Evolutionary conservation across 208 protist species (phyloP), one percentile per base, ranked within the genome.

Genomic region (Strigomonas oncopelti): DNA sequence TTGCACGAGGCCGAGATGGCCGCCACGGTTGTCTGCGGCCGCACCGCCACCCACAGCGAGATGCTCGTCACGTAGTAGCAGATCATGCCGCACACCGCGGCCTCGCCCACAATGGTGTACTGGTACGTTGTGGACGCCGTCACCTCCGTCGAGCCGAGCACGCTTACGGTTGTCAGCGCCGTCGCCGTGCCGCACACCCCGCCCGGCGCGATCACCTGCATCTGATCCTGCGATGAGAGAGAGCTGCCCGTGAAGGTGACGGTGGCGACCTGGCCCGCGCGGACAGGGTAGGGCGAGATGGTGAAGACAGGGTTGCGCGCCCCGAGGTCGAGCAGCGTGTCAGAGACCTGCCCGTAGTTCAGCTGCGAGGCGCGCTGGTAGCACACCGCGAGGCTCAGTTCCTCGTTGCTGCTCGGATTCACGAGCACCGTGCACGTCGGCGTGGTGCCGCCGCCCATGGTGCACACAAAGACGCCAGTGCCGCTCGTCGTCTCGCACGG

Each of bases 271-370:
- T 96, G 83, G 16, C 91, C 91, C 0, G 80, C 85, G 67, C 84
- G 88, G 13, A 85, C 18, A 0, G 88, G 84, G 70, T 85, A 84
- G 11, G 79, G 74, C 11, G 71, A 66, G n/a, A 92, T 55, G 61
- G 72, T 64, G 72, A 81, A 91, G 36, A 72, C 80, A n/a, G 91
- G 91, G 77, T 92, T 92, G 51, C 91, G 88, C 18, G 78, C 69
- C 5, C 34, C 66, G 24, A 91, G 61, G 8, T 59, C 58, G 9
- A 96, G 67, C 28, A 64, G 60, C 7, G 31, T 74, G 8, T 77
- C 81, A 46, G 45, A 68, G n/a, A 96, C 34, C 61, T 73, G 57
- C 2, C 85, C 88, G 52, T 85, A 90, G 70, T 87, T 93, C 34
- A 45, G 64, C 61, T 69, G 67, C 18, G 72, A 64, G 28, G 42